Evolutionary conservation across 257 asterid genomes (phyloP), one percentile per base, ranked within the genome.

Genomic region (Pogostemon cablin): DNA sequence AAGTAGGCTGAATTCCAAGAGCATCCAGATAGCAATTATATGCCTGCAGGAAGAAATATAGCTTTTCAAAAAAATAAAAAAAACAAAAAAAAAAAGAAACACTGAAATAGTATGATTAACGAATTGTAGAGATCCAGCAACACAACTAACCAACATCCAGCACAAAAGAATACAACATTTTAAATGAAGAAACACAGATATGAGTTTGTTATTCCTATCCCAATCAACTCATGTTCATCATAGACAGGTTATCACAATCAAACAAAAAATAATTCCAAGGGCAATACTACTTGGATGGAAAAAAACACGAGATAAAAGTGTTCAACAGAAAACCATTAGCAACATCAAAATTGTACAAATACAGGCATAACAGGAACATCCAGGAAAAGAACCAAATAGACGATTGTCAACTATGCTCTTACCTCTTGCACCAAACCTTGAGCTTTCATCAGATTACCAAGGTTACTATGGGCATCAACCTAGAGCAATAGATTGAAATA

Each of bases 381-480:
- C 50, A 15, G 3, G 42, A 40, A 78, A 6, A 50, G 49, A 43
- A 39, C 40, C 67, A 53, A 41, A 61, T 44, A 12, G 15, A 12
- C 46, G 46, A 72, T 35, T 46, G 20, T 3, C 81, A 63, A 67
- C 69, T 40, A 65, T 56, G 69, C 43, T 63, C 72, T 69, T 81
- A 95, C 99, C 89, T 95, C 99, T 83, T 91, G 95, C 60, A 86
- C 82, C 74, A 88, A 72, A 60, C 99, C 99, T 84, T 95, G 99
- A 57, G 98, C 98, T 85, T 95, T 95, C 99, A 95, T 89, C 81
- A 95, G 81, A 84, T 95, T 95, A 57, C 99, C 99, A 69, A 95
- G 95, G 82, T 95, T 95, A 72, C 99, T 91, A 73, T 95, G 99
- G 75, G 99, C 98, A 83, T 95, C 99, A 71, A 95, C 99, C 99